Evolutionary conservation across 2,329 filamentous ascomycete genomes (phyloP).

Genomic region (Penicillium hesseltinei): DNA sequence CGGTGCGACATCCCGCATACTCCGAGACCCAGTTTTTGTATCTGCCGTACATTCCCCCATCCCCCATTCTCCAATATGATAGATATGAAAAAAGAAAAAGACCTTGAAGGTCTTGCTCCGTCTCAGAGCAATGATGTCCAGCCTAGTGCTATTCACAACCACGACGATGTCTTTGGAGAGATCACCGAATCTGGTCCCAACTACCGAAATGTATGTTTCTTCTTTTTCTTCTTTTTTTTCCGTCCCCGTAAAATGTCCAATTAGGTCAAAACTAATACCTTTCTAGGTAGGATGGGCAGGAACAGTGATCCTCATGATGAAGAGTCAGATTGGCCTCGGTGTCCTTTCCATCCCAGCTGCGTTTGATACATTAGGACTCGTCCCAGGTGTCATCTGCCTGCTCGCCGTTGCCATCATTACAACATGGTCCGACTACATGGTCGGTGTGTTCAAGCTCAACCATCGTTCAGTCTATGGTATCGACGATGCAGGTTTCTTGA

Average conservation of each 20-base stretch:
- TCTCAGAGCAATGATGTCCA: background rate
- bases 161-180: conserved; percentile 41
- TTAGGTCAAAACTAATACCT: background rate
- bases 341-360: conserved; percentile 52
- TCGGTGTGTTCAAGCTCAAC: conserved; percentile 52
- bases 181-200: conserved; percentile 33
- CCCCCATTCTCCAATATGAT: background rate
- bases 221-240: background rate
- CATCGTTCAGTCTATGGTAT: conserved; percentile 58
- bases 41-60: background rate
- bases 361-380: conserved; percentile 48
- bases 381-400: conserved; percentile 51
- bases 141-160: background rate
- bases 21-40: background rate
- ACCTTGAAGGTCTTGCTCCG: background rate
- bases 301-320: conserved; percentile 47
- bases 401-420: conserved; percentile 44
- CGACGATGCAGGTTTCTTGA: conserved; percentile 55
- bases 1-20: background rate
- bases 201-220: conserved; percentile 27
- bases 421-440: conserved; percentile 51
- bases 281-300: conserved; percentile 45
- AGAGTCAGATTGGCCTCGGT: conserved; percentile 47
- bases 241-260: background rate
- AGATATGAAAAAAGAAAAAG: conserved; percentile 4